Conservation (phyloP, 1,284 basidiomycete species). For the Malassezia globosa region DNA sequence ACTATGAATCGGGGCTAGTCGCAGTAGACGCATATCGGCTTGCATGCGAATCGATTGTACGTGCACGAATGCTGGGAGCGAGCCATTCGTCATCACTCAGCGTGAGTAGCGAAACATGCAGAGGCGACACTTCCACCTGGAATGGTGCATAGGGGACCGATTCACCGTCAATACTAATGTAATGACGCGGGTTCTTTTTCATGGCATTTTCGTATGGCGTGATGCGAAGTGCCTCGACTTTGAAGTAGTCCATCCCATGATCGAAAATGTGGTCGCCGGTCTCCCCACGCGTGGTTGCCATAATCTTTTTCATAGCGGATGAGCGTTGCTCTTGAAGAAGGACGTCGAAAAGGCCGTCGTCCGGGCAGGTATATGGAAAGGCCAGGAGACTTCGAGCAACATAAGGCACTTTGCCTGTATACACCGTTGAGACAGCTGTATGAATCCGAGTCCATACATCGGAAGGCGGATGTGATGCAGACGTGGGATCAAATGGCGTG, state of each 20-base stretch:
- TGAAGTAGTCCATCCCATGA: constrained; percentile 30
- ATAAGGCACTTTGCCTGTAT: constrained; percentile 42
- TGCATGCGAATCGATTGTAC: neutral
- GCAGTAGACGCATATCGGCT: neutral
- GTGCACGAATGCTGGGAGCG: constrained; percentile 6
- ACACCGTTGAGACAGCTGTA: constrained; percentile 30
- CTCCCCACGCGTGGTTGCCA: constrained; percentile 28
- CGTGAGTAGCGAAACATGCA: constrained; percentile 1
- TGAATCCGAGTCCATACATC: constrained; percentile 25
- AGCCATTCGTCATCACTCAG: constrained; percentile 14
- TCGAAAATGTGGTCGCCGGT: constrained; percentile 32
- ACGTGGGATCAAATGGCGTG: neutral
- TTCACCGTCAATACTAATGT: constrained; percentile 64
- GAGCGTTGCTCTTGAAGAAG: constrained; percentile 29
- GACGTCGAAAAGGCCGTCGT: constrained; percentile 36
- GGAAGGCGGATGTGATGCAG: constrained; percentile 1
- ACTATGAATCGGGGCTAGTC: constrained; percentile 79
- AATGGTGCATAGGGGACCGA: constrained; percentile 65
- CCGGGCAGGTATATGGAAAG: constrained; percentile 37
- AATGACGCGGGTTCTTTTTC: neutral
- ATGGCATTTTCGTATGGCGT: constrained; percentile 25
- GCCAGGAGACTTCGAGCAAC: constrained; percentile 41
- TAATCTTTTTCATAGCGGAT: constrained; percentile 20
- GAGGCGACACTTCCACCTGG: constrained; percentile 60
- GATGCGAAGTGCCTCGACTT: constrained; percentile 39